These are phyloP conservation scores for Blastomyces parvus DNA, from an alignment of 2,329 filamentous ascomycete species.

Conservation along the genomic window DNA sequence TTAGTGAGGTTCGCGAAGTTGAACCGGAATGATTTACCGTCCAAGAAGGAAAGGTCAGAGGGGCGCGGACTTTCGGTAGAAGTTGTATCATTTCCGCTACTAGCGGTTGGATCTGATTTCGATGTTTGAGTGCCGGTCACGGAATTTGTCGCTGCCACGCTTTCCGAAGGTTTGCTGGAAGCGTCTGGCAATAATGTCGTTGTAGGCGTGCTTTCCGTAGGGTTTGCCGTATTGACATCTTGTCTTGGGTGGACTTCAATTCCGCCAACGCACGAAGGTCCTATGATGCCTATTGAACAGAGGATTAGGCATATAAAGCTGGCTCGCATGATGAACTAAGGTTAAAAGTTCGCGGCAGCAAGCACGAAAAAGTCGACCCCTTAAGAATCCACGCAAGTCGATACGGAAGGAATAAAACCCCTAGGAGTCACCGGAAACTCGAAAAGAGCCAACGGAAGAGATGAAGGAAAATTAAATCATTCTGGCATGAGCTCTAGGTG, in stretches of 20 bases:
- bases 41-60: not conserved
- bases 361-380: not conserved
- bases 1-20: not conserved
- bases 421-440: not conserved
- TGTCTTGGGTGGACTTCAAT: slow-evolving; percentile 1
- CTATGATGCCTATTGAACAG: not conserved
- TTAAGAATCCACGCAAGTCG: not conserved
- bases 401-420: not conserved
- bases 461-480: slow-evolving; percentile 4
- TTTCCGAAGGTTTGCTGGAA: not conserved
- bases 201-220: not conserved
- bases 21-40: not conserved
- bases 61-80: not conserved
- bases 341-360: not conserved
- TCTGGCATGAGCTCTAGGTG: not conserved
- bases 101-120: not conserved
- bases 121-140: not conserved
- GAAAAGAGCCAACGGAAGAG: not conserved
- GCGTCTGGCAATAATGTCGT: not conserved
- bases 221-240: not conserved
- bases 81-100: not conserved
- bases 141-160: not conserved
- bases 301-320: slow-evolving; percentile 1
- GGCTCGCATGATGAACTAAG: slow-evolving; percentile 1
- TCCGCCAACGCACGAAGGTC: not conserved